Base-by-base conservation (phyloP, 176 grass and related monocot species). In the Sorghum bicolor region DNA sequence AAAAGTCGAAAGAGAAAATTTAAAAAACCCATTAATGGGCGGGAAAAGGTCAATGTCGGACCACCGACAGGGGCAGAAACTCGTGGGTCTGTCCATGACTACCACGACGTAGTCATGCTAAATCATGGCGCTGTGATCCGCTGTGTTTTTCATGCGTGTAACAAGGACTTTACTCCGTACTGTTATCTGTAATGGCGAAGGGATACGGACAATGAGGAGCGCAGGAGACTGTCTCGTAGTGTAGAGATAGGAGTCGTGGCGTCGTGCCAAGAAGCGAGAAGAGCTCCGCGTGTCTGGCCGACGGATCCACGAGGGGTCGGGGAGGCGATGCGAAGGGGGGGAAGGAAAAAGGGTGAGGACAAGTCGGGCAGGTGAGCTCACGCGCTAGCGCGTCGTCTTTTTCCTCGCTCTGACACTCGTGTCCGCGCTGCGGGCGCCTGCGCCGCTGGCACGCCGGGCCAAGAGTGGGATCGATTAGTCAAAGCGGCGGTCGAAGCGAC, bases 321-420 rank as follows among this genome's bases (percentile, higher is more conserved):
- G 0, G 7, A 15, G 24, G 12, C 5, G 60, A 63, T 28, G 10
- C 5, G 3, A 45, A 15, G 6, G 4, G 26, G 30, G 19, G 4
- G 5, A 16, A 0, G 5, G 30, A 12, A 3, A 12, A 3, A 17
- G 28, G 12, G 1, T 6, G 61, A 13, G 10, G 76, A 69, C 64
- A 55, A 10, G 44, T 80, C 43, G 30, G 2, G 64, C 78, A 80
- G 78, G 20, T 36, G 22, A 34, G 37, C 24, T 17, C 67, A 31
- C 19, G 2, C 26, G 16, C 3, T 0, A 10, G 45, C 37, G 24
- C 58, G 67, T 70, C 66, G 0, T 43, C 44, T 5, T 72, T 64
- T 79, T 79, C 57, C 66, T 57, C n/a, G 24, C 37, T 4, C 64
- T 71, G 83, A 52, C 78, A 50, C 78, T 26, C 64, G 20, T 80